A percentile compares a stretch with the other conserved stretches of the same genome.
Evolutionary conservation across 306 rosid species (phyloP).

Genomic region (Cyclanthera cordifolia): DNA sequence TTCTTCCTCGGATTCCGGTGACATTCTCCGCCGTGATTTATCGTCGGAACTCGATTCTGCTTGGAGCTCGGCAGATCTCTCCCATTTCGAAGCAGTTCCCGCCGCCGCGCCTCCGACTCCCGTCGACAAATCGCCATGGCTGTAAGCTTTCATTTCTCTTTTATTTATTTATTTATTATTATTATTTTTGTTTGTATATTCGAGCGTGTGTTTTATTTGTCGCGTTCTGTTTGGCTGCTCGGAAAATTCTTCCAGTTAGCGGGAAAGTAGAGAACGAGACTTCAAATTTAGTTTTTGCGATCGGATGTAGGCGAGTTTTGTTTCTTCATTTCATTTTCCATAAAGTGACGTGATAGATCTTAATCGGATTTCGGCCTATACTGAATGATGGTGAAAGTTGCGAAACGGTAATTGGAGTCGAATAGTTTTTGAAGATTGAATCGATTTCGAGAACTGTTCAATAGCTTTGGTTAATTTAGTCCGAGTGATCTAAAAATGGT

Average conservation of each 20-base stretch:
- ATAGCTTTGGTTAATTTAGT: background rate
- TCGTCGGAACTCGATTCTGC: background rate
- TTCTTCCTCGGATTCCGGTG: background rate
- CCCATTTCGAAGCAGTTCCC: background rate
- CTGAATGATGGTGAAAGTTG: background rate
- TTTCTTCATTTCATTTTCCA: background rate
- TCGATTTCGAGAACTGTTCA: background rate
- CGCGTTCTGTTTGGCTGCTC: background rate
- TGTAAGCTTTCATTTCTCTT: constrained; percentile 5
- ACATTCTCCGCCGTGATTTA: background rate
- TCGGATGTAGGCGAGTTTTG: background rate
- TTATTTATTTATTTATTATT: no score
- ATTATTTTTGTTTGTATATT: background rate
- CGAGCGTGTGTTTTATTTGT: background rate
- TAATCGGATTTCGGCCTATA: background rate
- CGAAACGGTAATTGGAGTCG: background rate
- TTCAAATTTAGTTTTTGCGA: background rate
- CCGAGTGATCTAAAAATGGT: background rate
- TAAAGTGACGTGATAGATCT: background rate
- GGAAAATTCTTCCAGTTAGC: background rate
- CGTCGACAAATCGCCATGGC: background rate
- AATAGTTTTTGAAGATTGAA: background rate
- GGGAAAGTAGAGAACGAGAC: background rate
- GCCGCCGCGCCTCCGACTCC: background rate
- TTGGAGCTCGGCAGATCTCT: background rate